Percentiles rank a stretch among this genome's conserved stretches.
Conservation (phyloP, 2,329 filamentous ascomycete genomes). For the Monilinia fructigena region DNA sequence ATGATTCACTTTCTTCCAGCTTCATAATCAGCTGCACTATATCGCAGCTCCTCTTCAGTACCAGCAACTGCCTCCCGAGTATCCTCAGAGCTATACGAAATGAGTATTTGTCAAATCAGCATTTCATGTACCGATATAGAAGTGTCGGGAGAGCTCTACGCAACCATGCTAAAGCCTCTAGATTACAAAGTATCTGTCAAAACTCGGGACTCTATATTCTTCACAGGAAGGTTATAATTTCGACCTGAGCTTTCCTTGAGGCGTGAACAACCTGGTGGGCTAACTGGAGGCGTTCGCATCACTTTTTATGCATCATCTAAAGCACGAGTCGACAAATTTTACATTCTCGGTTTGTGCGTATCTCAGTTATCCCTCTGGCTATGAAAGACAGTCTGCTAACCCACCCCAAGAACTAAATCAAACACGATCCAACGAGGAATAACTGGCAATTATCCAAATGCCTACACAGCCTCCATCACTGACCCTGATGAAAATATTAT, state of each 20-base stretch:
- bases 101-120: background rate
- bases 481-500: conserved; percentile 2
- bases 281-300: background rate
- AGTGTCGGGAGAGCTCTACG: background rate
- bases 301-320: background rate
- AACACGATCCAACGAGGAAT: background rate
- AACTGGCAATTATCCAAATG: background rate
- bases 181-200: background rate
- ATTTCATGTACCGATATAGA: background rate
- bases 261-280: background rate
- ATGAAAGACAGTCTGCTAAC: background rate
- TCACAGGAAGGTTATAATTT: background rate
- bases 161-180: background rate
- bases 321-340: background rate
- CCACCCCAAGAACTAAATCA: background rate
- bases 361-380: background rate
- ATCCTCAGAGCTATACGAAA: background rate
- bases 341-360: background rate
- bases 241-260: background rate
- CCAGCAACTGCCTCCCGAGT: background rate
- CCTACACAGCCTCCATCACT: background rate
- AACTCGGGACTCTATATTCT: background rate
- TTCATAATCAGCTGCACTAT: background rate
- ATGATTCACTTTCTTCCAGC: background rate
- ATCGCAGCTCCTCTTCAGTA: background rate